Conservation (phyloP, 768 basidiomycete genomes). For the Trichaptum fuscoviolaceum region DNA sequence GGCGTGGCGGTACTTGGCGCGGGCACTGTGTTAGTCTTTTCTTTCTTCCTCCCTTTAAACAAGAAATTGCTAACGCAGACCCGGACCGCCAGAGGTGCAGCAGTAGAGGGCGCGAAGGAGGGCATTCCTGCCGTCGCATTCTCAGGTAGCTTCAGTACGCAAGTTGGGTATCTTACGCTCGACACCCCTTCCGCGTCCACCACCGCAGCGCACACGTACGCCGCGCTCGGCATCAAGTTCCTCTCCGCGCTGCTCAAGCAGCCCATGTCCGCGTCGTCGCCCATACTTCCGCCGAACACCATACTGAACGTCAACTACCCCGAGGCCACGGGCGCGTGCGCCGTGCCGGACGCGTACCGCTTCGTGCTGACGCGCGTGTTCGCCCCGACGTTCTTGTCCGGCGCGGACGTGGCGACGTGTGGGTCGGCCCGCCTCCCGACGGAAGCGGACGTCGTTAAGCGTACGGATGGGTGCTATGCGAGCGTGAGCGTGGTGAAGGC, state of each 20-base stretch:
- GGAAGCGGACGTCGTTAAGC: slow-evolving; percentile 34
- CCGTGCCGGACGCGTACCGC: slow-evolving; percentile 30
- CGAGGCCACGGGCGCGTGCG: slow-evolving; percentile 28
- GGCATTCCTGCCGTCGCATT: slow-evolving; percentile 26
- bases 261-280: slow-evolving; percentile 19
- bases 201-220: slow-evolving; percentile 17
- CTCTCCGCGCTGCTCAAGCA: slow-evolving; percentile 16
- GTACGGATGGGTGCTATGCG: slow-evolving; percentile 33
- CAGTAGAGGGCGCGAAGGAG: slow-evolving; percentile 21
- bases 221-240: slow-evolving; percentile 17
- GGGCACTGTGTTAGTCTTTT: neutral
- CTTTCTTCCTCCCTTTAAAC: neutral
- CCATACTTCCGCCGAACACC: slow-evolving; percentile 36
- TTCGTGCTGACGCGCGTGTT: slow-evolving; percentile 41
- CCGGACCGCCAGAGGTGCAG: slow-evolving; percentile 19
- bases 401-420: slow-evolving; percentile 39
- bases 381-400: slow-evolving; percentile 18
- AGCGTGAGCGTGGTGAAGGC: slow-evolving; percentile 45
- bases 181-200: slow-evolving; percentile 2
- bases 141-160: slow-evolving; percentile 21
- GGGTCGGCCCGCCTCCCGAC: slow-evolving; percentile 37
- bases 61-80: slow-evolving; percentile 4
- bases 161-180: slow-evolving; percentile 24
- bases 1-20: neutral
- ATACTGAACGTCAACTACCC: slow-evolving; percentile 50